These are phyloP conservation scores for Carex pumila DNA, from an alignment of 176 grass and related monocot species.

Conservation along the genomic window DNA sequence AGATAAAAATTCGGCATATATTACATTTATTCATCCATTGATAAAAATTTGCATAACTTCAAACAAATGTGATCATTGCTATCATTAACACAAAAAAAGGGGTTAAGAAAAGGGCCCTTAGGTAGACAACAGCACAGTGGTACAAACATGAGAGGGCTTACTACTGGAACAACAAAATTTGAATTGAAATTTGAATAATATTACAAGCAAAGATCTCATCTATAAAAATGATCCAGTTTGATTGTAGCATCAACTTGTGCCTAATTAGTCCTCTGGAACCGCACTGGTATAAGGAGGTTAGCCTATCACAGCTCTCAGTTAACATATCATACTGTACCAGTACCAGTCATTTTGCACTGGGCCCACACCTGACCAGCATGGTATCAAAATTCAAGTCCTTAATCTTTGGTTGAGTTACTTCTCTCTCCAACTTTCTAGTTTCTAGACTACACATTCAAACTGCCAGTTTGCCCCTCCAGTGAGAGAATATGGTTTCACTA, in stretches of 20 bases:
- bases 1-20: not conserved
- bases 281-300: not conserved
- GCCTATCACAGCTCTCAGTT: not conserved
- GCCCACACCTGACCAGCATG: not conserved
- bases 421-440: not conserved
- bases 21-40: not conserved
- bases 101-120: too few relatives aligned
- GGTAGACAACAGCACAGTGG: too few relatives aligned
- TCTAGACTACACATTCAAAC: not conserved
- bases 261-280: not conserved
- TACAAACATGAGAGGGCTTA: too few relatives aligned
- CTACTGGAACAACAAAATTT: not conserved
- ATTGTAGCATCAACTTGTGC: not conserved
- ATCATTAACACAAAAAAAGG: too few relatives aligned
- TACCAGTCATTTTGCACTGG: not conserved
- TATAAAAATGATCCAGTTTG: not conserved
- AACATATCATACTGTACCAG: not conserved
- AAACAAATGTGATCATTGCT: not conserved
- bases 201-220: not conserved
- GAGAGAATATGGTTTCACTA: not conserved
- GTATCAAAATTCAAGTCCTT: not conserved
- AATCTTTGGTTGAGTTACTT: not conserved
- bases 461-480: not conserved
- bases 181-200: not conserved
- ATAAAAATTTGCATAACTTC: not conserved